phyloP scores from a whole-genome alignment of 768 basidiomycete species.

The Coprinopsis cinerea region DNA sequence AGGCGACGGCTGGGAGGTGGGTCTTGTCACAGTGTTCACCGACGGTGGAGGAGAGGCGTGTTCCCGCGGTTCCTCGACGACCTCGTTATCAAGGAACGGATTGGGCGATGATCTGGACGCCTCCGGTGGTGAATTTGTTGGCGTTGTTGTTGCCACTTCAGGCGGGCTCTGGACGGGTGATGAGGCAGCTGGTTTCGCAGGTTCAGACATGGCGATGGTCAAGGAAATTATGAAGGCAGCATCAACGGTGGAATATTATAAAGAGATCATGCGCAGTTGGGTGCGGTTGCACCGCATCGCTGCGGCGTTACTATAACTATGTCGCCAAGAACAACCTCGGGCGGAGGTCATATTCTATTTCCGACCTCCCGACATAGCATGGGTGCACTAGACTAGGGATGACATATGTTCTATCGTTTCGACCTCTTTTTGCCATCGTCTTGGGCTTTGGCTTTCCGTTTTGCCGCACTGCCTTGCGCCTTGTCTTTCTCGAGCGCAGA shows the following conservation, averaged over 20 bases:
- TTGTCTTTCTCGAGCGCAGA: slow-evolving; percentile 16
- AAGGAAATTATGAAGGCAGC: background rate
- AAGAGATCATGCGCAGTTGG: slow-evolving; percentile 5
- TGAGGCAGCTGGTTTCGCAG: slow-evolving; percentile 1
- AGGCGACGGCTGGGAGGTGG: background rate
- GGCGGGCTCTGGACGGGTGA: background rate
- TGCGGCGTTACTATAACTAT: background rate
- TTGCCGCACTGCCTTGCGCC: slow-evolving; percentile 1
- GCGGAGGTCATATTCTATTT: background rate
- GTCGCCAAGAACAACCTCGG: slow-evolving; percentile 14
- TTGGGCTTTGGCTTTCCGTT: slow-evolving; percentile 5
- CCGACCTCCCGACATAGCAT: too few species aligned
- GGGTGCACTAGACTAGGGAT: slow-evolving; percentile 4
- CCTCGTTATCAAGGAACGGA: background rate
- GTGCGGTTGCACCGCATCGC: background rate
- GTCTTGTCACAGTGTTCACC: background rate
- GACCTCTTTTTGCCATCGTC: slow-evolving; percentile 7
- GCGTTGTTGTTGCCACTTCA: background rate
- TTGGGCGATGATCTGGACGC: background rate
- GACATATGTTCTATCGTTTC: slow-evolving; percentile 8
- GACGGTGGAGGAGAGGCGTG: background rate
- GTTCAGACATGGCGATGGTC: slow-evolving; percentile 4
- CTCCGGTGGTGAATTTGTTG: slow-evolving; percentile 6
- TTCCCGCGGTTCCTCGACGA: background rate
- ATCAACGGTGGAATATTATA: background rate